Conservation (phyloP, 2,329 filamentous ascomycete species). For the Epichloe typhina region DNA sequence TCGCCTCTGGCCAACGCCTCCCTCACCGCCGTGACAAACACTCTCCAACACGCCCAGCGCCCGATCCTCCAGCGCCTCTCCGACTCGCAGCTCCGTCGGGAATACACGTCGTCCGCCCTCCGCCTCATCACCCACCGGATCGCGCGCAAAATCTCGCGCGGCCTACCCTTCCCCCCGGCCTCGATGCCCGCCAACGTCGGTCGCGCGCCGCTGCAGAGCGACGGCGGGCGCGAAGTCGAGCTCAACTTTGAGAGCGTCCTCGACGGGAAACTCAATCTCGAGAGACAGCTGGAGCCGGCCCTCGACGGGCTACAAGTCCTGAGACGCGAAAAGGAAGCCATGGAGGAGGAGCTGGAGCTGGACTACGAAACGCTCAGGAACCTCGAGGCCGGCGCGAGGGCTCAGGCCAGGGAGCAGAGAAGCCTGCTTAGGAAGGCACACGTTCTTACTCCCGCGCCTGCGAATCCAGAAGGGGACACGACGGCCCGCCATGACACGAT, state of each 20-base stretch:
- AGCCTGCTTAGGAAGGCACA: conserved; percentile 36
- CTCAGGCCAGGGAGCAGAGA: conserved; percentile 37
- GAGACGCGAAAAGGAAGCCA: conserved; percentile 40
- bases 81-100: conserved; percentile 31
- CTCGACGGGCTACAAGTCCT: conserved; percentile 51
- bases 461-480: conserved; percentile 4
- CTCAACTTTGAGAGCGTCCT: conserved; percentile 54
- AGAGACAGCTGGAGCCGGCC: conserved; percentile 46
- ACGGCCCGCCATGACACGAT: conserved; percentile 1
- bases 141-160: conserved; percentile 41
- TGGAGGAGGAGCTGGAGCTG: conserved; percentile 40
- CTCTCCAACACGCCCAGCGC: conserved; percentile 46
- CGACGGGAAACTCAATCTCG: conserved; percentile 41
- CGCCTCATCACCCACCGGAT: conserved; percentile 41
- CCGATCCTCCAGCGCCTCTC: conserved; percentile 47
- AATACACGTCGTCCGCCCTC: conserved; percentile 43
- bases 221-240: conserved; percentile 39
- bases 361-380: conserved; percentile 39
- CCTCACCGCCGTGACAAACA: conserved; percentile 38
- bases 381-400: conserved; percentile 43
- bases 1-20: conserved; percentile 40
- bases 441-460: conserved; percentile 31
- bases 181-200: conserved; percentile 13
- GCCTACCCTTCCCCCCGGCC: conserved; percentile 56
- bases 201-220: conserved; percentile 11